Evolutionary conservation across 176 grass and related monocot species (phyloP).

Genomic region (Juncus inflexus): DNA sequence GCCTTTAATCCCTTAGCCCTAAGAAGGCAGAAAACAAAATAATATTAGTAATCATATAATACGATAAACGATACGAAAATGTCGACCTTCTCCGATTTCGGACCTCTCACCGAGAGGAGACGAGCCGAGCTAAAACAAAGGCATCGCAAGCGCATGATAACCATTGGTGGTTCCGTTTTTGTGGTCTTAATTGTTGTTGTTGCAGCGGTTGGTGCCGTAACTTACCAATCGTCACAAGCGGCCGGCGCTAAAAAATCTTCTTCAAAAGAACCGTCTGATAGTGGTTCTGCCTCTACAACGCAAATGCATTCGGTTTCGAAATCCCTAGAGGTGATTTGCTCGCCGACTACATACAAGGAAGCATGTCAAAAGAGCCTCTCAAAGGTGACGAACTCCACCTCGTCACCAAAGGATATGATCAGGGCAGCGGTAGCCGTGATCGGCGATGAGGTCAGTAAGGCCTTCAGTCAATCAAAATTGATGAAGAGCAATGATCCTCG

Average conservation of each 20-base stretch:
- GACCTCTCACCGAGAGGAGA: constrained; percentile 72
- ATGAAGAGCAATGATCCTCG: constrained; percentile 49
- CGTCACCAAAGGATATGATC: constrained; percentile 54
- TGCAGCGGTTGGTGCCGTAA: constrained; percentile 28
- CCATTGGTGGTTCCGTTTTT: constrained; percentile 33
- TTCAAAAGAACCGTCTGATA: background rate
- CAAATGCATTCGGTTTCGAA: constrained; percentile 22
- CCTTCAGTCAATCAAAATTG: constrained; percentile 48
- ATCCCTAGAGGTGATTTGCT: constrained; percentile 48
- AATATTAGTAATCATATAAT: constrained; percentile 1
- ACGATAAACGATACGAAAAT: constrained; percentile 27
- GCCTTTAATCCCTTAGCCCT: constrained; percentile 47
- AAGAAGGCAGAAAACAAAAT: constrained; percentile 13
- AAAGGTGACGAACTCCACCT: constrained; percentile 46
- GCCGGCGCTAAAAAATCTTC: constrained; percentile 4
- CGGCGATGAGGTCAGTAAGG: constrained; percentile 37
- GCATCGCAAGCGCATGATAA: constrained; percentile 45
- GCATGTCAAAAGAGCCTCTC: constrained; percentile 44
- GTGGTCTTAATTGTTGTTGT: constrained; percentile 45
- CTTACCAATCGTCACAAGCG: constrained; percentile 22
- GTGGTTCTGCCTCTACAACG: background rate
- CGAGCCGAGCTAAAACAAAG: constrained; percentile 53
- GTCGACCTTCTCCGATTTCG: constrained; percentile 80
- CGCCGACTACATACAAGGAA: constrained; percentile 50
- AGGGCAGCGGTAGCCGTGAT: constrained; percentile 44